phyloP scores from a whole-genome alignment of 108 stramenopile genomes.

The Skeletonema marinoi region DNA sequence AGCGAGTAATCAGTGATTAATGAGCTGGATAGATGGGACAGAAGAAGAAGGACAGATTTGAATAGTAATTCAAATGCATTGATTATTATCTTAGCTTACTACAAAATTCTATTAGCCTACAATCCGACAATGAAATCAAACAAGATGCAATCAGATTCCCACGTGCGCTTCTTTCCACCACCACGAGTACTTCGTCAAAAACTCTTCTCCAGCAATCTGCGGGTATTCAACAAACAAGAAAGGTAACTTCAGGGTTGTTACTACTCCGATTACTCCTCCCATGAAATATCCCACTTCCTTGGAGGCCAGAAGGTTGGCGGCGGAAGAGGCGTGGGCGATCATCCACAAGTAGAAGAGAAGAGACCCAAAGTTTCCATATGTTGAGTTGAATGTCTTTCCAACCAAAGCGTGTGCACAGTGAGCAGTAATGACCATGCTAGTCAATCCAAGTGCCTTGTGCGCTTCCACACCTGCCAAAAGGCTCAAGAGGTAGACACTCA shows the following conservation, averaged over 20 bases:
- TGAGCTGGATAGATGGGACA: too few species aligned
- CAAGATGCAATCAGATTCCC: not conserved
- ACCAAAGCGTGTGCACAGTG: not conserved
- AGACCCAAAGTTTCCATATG: not conserved
- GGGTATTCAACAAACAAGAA: not conserved
- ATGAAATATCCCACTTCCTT: not conserved
- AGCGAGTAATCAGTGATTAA: too few species aligned
- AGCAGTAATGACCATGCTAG: not conserved
- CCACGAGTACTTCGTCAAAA: not conserved
- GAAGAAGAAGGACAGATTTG: not conserved
- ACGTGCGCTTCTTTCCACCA: not conserved
- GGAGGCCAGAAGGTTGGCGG: not conserved
- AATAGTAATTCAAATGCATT: not conserved
- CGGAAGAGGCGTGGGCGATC: not conserved
- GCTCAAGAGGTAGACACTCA: not conserved
- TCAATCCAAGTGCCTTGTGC: not conserved
- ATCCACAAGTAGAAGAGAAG: not conserved
- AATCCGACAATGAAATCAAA: not conserved
- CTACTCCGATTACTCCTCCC: not conserved
- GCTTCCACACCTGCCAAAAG: not conserved
- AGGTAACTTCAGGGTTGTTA: not conserved
- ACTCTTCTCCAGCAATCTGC: not conserved
- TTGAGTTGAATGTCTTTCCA: not conserved
- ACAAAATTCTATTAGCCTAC: not conserved
- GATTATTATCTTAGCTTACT: too few species aligned